Percentiles rank a stretch among this genome's conserved stretches.
Evolutionary conservation across 768 basidiomycete genomes (phyloP).

Genomic region (Pseudohyphozyma bogoriensis): DNA sequence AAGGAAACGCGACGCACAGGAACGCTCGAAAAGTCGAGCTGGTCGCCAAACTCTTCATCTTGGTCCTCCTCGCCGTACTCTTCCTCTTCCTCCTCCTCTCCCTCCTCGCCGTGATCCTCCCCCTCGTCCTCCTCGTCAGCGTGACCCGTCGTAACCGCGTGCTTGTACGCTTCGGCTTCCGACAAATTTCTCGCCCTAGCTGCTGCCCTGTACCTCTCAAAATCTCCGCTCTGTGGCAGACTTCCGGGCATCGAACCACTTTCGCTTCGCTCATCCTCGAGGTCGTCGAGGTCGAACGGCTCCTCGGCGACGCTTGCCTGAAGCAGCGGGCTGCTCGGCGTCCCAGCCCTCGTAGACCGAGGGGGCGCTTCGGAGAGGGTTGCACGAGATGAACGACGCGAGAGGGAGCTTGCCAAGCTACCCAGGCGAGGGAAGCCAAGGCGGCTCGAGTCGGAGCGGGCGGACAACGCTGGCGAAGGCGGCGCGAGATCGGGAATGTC

Average conservation of each 20-base stretch:
- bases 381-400: conserved; percentile 9
- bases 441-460: conserved; percentile 60
- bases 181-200: background rate
- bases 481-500: conserved; percentile 43
- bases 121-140: conserved; percentile 43
- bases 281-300: conserved; percentile 6
- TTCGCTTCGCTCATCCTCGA: conserved; percentile 7
- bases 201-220: conserved; percentile 18
- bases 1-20: conserved; percentile 22
- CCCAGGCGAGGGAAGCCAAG: conserved; percentile 35
- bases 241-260: conserved; percentile 49
- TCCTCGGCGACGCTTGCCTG: conserved; percentile 21
- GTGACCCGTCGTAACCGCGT: background rate
- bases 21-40: conserved; percentile 52
- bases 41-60: conserved; percentile 47
- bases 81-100: conserved; percentile 36
- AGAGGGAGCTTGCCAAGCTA: conserved; percentile 35
- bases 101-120: conserved; percentile 32
- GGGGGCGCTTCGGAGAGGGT: conserved; percentile 23
- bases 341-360: conserved; percentile 37
- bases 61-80: conserved; percentile 37
- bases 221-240: conserved; percentile 55
- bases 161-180: conserved; percentile 5
- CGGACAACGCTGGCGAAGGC: conserved; percentile 86
- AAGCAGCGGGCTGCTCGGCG: conserved; percentile 17